Percentiles rank a stretch among this genome's conserved stretches.
Conservation (phyloP, 1,139 yeast species). For the Suhomyces wounanorum region DNA sequence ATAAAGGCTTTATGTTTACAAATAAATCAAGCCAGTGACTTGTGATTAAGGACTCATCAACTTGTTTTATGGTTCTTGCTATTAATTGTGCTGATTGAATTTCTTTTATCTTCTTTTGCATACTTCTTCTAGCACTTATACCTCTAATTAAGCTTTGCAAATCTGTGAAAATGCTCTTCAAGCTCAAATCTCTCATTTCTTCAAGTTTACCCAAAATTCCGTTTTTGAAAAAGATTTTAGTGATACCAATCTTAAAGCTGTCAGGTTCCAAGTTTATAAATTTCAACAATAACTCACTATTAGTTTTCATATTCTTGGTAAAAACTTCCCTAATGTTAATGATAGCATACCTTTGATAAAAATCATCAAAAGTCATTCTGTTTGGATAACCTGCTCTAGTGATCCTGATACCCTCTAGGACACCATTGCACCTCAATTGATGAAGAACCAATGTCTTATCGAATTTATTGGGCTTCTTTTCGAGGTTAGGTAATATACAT, state of each 20-base stretch:
- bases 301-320: conserved; percentile 57
- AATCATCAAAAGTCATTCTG: conserved; percentile 80
- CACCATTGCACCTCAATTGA: conserved; percentile 96
- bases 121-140: conserved; percentile 53
- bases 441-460: conserved; percentile 79
- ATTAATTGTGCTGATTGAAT: conserved; percentile 74
- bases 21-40: conserved; percentile 85
- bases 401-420: conserved; percentile 93
- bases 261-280: conserved; percentile 62
- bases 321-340: conserved; percentile 50
- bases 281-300: conserved; percentile 67
- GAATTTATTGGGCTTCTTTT: conserved; percentile 69
- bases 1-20: conserved; percentile 71
- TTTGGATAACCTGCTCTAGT: conserved; percentile 98
- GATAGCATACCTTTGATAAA: conserved; percentile 71
- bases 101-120: conserved; percentile 53
- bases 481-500: conserved; percentile 88
- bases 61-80: conserved; percentile 59
- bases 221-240: conserved; percentile 90
- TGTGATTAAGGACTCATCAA: conserved; percentile 48
- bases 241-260: conserved; percentile 74
- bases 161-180: conserved; percentile 56
- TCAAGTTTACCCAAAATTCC: conserved; percentile 91
- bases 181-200: conserved; percentile 66
- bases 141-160: conserved; percentile 78